phyloP scores from a whole-genome alignment of 345 rosid genomes.

The Aquilaria sinensis region DNA sequence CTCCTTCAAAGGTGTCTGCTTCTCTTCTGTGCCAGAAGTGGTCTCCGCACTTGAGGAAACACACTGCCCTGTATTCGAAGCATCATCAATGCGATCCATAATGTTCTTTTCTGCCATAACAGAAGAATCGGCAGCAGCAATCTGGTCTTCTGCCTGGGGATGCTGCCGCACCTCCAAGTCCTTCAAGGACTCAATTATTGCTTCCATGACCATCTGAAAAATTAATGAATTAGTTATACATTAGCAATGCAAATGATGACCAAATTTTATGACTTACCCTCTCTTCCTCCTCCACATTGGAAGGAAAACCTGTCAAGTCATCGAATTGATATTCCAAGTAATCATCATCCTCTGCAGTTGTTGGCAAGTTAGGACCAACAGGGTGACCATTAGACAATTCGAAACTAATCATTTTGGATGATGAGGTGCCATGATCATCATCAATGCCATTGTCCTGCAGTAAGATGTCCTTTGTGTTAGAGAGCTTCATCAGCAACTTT shows the following conservation, averaged over 20 bases:
- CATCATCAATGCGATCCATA: constrained; percentile 13
- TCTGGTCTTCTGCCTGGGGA: constrained; percentile 25
- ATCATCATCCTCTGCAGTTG: constrained; percentile 57
- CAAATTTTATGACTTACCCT: constrained; percentile 36
- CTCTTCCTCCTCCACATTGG: constrained; percentile 77
- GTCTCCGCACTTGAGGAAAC: constrained; percentile 36
- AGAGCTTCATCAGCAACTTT: constrained; percentile 10
- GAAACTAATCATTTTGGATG: constrained; percentile 81
- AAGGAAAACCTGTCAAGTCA: constrained; percentile 72
- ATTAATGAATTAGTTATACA: constrained; percentile 9
- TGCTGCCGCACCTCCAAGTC: constrained; percentile 39
- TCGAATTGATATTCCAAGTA: constrained; percentile 80
- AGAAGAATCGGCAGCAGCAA: constrained; percentile 17
- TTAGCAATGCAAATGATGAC: not conserved
- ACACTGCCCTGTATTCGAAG: constrained; percentile 19
- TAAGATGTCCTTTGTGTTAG: constrained; percentile 11
- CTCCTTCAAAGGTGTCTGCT: constrained; percentile 20
- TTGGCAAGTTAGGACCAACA: constrained; percentile 48
- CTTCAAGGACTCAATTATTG: constrained; percentile 59
- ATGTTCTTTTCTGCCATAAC: constrained; percentile 25
- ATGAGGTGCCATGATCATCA: constrained; percentile 41
- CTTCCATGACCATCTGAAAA: constrained; percentile 86
- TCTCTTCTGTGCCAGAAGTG: constrained; percentile 24
- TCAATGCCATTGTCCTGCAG: constrained; percentile 48
- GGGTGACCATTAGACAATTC: constrained; percentile 67